These are phyloP conservation scores for Hysterium pulicare DNA, from an alignment of 2,329 filamentous ascomycete genomes.

Conservation along the genomic window DNA sequence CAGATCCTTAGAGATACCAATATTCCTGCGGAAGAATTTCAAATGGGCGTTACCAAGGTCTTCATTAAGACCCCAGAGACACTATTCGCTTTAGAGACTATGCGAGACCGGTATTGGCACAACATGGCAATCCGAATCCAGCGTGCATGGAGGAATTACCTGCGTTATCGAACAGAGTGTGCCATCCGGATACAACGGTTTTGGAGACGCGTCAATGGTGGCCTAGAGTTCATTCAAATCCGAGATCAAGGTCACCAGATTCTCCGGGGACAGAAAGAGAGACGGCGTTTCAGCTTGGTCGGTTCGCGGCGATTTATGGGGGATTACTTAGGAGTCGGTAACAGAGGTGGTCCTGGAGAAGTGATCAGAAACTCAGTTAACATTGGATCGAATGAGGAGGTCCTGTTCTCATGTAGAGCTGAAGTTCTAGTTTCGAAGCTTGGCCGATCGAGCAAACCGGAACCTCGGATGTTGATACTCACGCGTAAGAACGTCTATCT, in stretches of 20 bases:
- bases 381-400: constrained; percentile 68
- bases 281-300: constrained; percentile 83
- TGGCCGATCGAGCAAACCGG: constrained; percentile 90
- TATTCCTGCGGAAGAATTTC: constrained; percentile 92
- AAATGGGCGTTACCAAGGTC: constrained; percentile 93
- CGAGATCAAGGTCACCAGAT: constrained; percentile 84
- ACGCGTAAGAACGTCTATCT: constrained; percentile 87
- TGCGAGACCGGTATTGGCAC: constrained; percentile 98
- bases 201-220: constrained; percentile 90
- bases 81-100: constrained; percentile 91
- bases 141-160: constrained; percentile 92
- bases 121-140: constrained; percentile 99
- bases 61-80: constrained; percentile 99
- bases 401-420: constrained; percentile 85
- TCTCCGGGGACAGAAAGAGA: constrained; percentile 82
- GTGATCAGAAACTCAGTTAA: constrained; percentile 73
- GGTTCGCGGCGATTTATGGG: constrained; percentile 91
- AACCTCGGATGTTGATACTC: constrained; percentile 78
- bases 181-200: constrained; percentile 92
- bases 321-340: constrained; percentile 88
- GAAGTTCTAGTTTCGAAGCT: constrained; percentile 93
- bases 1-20: constrained; percentile 96
- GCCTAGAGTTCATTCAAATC: constrained; percentile 82
- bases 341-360: constrained; percentile 73
- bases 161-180: constrained; percentile 87